Base-by-base conservation (phyloP, 1,139 yeast species). In the Meyerozyma carpophila region DNA sequence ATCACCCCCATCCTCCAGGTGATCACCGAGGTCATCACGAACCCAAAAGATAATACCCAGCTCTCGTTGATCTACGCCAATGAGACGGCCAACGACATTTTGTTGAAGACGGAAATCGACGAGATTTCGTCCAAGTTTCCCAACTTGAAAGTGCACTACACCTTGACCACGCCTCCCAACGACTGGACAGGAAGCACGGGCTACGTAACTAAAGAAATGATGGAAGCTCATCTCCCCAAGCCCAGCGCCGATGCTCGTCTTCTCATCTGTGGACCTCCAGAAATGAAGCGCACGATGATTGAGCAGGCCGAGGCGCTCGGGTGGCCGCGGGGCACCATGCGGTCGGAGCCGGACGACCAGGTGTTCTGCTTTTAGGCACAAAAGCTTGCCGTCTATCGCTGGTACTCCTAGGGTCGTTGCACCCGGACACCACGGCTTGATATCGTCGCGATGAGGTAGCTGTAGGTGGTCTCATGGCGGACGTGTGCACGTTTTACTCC, bases 221-320 rank as follows among this genome's bases (percentile, higher is more conserved):
- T 82, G 53, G 55, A 66, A 39, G 62, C 71, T 45, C 66, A 77
- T 52, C 60, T 83, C 52, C 88, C 89, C 18, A 49, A 51, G 20
- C 73, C 81, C 4, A 55, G 60, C 37, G 65, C 63, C 5, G 77
- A 74, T 13, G 72, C 77, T 47, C 76, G 81, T 52, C 67, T 85
- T 38, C 72, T 84, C 47, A 71, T 85, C 40, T 84, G 91, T 65
- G 94, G 94, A n/a, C 91, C 91, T 21, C 80, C 81, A 47, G 82
- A 73, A 39, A 79, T 85, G 86, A 82, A 81, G 56, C 72, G 71
- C 48, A 56, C 63, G 39, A 67, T 82, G 47, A 61, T 77, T 21
- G 69, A 68, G 34, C 66, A 71, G 42, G 70, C 87, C 25, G 66
- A 66, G 41, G 80, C 79, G 41, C 62, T 82, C 45, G 90, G 91